These are phyloP conservation scores for Leishmania lainsoni DNA, from an alignment of 208 protist genomes.

Conservation along the genomic window DNA sequence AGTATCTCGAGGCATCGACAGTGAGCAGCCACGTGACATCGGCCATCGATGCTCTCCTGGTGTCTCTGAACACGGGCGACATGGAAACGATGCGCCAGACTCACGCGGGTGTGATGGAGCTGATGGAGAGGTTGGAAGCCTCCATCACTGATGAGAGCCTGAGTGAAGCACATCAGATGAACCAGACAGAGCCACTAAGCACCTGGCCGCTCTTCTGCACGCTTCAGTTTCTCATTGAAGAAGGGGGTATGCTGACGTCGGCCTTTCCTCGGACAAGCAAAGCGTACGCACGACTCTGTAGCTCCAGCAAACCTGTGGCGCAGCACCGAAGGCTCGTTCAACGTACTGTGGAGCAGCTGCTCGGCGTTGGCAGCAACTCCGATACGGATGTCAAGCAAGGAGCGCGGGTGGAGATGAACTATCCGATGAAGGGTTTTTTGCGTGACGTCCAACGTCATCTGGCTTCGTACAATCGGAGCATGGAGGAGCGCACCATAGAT, in stretches of 20 bases:
- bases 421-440: conserved; percentile 52
- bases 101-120: conserved; percentile 55
- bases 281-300: conserved; percentile 36
- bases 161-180: background rate
- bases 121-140: conserved; percentile 51
- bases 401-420: conserved; percentile 12
- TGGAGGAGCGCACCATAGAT: conserved; percentile 35
- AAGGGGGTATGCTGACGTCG: conserved; percentile 63
- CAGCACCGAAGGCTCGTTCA: conserved; percentile 59
- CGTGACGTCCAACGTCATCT: conserved; percentile 57
- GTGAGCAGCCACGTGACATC: conserved; percentile 45
- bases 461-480: conserved; percentile 41
- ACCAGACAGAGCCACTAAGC: conserved; percentile 31
- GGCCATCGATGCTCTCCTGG: conserved; percentile 56
- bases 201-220: conserved; percentile 72
- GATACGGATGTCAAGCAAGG: background rate
- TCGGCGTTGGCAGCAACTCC: background rate
- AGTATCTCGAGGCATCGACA: conserved; percentile 58
- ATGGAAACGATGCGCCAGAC: conserved; percentile 52
- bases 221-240: conserved; percentile 71
- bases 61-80: conserved; percentile 44
- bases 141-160: conserved; percentile 39
- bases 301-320: conserved; percentile 33
- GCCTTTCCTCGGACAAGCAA: conserved; percentile 55
- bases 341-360: conserved; percentile 36